These are phyloP conservation scores for Kazachstania taianensis DNA, from an alignment of 805 yeast genomes.

Conservation along the genomic window DNA sequence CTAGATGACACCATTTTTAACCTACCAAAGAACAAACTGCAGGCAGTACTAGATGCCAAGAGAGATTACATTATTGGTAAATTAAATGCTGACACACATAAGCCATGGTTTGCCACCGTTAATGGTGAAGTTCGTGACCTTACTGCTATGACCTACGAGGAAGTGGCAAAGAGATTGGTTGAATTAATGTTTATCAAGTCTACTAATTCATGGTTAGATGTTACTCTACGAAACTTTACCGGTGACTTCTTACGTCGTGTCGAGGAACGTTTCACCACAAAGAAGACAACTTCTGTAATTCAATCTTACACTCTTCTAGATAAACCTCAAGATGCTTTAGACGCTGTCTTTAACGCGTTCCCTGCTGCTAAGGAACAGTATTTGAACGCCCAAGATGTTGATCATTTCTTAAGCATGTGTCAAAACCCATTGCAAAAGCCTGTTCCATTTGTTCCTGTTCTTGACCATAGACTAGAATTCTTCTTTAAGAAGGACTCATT, in stretches of 20 bases:
- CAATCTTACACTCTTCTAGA: conserved; percentile 64
- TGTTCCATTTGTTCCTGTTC: conserved; percentile 92
- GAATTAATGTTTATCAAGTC: conserved; percentile 79
- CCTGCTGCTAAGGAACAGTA: conserved; percentile 73
- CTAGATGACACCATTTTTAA: conserved; percentile 88
- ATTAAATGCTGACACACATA: conserved; percentile 90
- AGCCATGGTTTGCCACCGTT: conserved; percentile 89
- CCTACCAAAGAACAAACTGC: conserved; percentile 79
- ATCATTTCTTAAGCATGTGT: conserved; percentile 78
- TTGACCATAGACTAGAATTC: conserved; percentile 88
- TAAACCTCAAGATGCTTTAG: conserved; percentile 52
- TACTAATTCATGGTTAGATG: conserved; percentile 79
- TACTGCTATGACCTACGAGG: conserved; percentile 91
- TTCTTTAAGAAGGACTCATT: conserved; percentile 97
- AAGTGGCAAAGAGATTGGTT: conserved; percentile 77
- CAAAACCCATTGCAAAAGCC: conserved; percentile 87
- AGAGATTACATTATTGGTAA: conserved; percentile 75
- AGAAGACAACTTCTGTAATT: conserved; percentile 52
- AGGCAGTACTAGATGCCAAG: conserved; percentile 73
- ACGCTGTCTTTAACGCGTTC: conserved; percentile 52
- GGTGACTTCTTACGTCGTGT: conserved; percentile 86
- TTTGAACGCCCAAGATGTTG: conserved; percentile 90
- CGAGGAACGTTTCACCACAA: conserved; percentile 84
- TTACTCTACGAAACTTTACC: conserved; percentile 71
- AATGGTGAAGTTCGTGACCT: conserved; percentile 75